Base-by-base conservation (phyloP, 108 stramenopile species). In the Halocafeteria seosinensis region DNA sequence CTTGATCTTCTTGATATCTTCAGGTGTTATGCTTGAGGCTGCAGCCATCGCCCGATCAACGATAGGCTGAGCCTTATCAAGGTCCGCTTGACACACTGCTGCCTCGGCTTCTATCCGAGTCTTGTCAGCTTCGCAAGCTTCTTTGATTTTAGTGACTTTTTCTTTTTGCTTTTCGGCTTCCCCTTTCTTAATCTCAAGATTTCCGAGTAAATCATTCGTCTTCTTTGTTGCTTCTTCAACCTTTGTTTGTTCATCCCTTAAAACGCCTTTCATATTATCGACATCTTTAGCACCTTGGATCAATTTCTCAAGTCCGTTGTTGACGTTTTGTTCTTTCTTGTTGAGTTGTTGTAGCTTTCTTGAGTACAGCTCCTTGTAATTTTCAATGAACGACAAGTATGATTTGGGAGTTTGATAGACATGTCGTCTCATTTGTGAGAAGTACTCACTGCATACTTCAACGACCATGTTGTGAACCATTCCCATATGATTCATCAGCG, bases 371-470 rank as follows among this genome's bases (percentile, higher is more conserved):
- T 34, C 63, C 50, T 62, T 31, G 73, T 81, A 83, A 6, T 68
- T 50, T 3, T 52, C 53, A 11, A 83, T 34, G 36, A 80, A 83
- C 21, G 67, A 52, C 13, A 83, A 52, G 57, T 73, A 81, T 5
- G 75, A 76, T 55, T 76, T 76, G 11, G 81, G 81, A 55, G 81
- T 83, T 73, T 78, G 79, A 60, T 81, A 80, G 1, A 83, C 77
- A 29, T 62, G 55, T n/a, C 76, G 64, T 13, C 80, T 64, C 78
- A 81, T 74, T 55, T 76, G 73, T 23, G 26, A 25, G 66, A 63
- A 78, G 65, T 83, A 83, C 61, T 74, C 76, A 23, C 64, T 62
- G 64, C 79, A 81, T 21, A 60, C 50, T 34, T 79, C 77, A 21
- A 76, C 72, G 17, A 77, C 79, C 52, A 73, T 73, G 34, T 38